A percentile compares a stretch with the other conserved stretches of the same genome.
Evolutionary conservation across 2,329 filamentous ascomycete genomes (phyloP).

Genomic region (Neonectria neomacrospora): DNA sequence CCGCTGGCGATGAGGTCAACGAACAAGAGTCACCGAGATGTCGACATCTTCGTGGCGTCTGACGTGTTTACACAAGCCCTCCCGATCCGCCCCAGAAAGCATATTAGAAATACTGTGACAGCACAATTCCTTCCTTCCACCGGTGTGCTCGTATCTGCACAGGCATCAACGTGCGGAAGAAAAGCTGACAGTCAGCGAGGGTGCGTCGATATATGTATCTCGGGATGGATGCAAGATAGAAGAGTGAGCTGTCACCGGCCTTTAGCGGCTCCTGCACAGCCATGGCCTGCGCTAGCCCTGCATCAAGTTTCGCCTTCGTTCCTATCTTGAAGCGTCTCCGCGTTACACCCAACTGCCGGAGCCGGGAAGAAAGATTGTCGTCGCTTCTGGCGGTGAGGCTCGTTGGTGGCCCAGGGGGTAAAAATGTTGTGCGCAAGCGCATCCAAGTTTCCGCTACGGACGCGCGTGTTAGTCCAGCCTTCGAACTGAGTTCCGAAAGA

Average conservation of each 20-base stretch:
- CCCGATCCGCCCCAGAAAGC: constrained; percentile 5
- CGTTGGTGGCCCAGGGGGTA: background rate
- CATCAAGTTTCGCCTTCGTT: constrained; percentile 14
- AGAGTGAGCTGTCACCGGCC: constrained; percentile 21
- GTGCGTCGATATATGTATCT: constrained; percentile 12
- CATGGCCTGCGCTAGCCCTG: constrained; percentile 21
- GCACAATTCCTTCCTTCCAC: background rate
- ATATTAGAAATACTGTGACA: background rate
- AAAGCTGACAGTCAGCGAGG: background rate
- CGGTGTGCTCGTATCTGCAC: constrained; percentile 12
- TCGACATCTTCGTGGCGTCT: constrained; percentile 44
- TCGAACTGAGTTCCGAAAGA: constrained; percentile 1
- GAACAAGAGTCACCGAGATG: constrained; percentile 30
- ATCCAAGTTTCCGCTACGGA: background rate
- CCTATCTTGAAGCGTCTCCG: constrained; percentile 4
- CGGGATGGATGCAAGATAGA: constrained; percentile 11
- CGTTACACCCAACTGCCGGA: constrained; percentile 22
- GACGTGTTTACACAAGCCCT: constrained; percentile 32
- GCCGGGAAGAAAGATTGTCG: constrained; percentile 15
- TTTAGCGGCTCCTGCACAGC: constrained; percentile 28
- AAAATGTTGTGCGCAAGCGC: constrained; percentile 6
- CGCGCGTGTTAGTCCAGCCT: constrained; percentile 4
- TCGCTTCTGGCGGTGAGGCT: constrained; percentile 26
- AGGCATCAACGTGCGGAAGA: constrained; percentile 2
- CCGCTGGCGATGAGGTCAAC: constrained; percentile 28